Evolutionary conservation across 2,329 filamentous ascomycete genomes (phyloP), one percentile per base, ranked within the genome.

Genomic region (Chlorencoelia australis): DNA sequence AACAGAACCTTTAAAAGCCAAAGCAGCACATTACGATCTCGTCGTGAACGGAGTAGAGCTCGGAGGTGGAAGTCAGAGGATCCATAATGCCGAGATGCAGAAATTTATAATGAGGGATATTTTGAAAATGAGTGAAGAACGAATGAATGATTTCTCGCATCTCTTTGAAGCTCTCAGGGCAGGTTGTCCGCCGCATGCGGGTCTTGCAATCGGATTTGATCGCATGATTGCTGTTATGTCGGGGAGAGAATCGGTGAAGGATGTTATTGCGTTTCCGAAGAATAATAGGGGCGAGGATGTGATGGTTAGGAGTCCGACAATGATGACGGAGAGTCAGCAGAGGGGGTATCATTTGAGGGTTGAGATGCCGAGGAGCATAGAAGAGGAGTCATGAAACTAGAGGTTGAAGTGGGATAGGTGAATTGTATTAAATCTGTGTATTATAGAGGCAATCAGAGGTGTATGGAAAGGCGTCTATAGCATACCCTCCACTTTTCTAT

Each of bases 191-290:
- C 93, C 91, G 0, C 91, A 98, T 56, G 88, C 91, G 0, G 91
- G 91, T 0, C 82, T 98, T 45, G 91, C 91, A 1, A 65, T 98
- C 11, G 91, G 91, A 0, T 94, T 95, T 56, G 91, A 98, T 58
- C 71, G 91, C 4, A 60, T 98, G 32, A 69, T 91, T 25, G 81
- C 89, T 1, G 65, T 94, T 1, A 73, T 98, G 67, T 73, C 81
- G 15, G 81, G 79, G 2, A 79, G 73, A 20, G 69, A 81, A 8
- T 87, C 81, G 2, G 81, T 98, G 3, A 69, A 84, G 41, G 89
- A 98, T 62, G 89, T 98, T 2, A 95, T 98, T 59, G 88, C 88
- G 0, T 98, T 98, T 54, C 93, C 91, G 0, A 98, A 98, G 67
- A 88, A 76, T 43, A 87, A 86, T 43, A 87, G 79, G 56, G 88